Conservation (phyloP, 2,329 filamentous ascomycete species). For the Curvularia hawaiiensis region DNA sequence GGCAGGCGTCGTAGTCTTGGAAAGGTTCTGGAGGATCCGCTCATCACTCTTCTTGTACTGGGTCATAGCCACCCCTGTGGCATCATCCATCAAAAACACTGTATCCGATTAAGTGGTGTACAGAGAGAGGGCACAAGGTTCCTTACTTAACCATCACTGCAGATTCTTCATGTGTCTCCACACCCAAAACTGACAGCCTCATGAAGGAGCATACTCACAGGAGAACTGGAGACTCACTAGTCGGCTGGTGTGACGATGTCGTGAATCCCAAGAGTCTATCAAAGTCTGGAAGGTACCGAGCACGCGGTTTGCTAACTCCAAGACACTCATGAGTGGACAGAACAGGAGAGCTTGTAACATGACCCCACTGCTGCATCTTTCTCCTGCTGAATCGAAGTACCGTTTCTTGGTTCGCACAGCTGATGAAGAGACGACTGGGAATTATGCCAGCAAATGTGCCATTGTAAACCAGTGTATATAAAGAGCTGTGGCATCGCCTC, state of each 20-base stretch:
- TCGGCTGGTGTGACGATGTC: not conserved
- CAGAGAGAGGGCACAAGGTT: not conserved
- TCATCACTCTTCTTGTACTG: not conserved
- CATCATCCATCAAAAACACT: not conserved
- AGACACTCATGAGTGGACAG: not conserved
- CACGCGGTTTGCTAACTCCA: not conserved
- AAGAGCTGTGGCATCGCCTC: slow-evolving; percentile 8
- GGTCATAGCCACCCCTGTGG: not conserved
- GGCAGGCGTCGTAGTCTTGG: not conserved
- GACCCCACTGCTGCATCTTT: not conserved
- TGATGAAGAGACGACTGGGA: not conserved
- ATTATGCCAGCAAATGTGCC: not conserved
- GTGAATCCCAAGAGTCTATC: not conserved
- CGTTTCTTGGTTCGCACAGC: not conserved
- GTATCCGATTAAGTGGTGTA: not conserved
- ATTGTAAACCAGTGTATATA: slow-evolving; percentile 14
- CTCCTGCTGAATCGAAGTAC: not conserved
- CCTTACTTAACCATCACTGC: not conserved
- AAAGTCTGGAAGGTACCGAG: not conserved
- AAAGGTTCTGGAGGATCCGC: not conserved
- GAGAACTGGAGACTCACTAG: not conserved
- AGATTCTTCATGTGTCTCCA: not conserved
- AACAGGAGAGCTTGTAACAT: not conserved
- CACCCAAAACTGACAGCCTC: not conserved
- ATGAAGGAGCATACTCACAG: not conserved